These are phyloP conservation scores for Globisporangium uncinulatum DNA, from an alignment of 352 stramenopile species.

Conservation along the genomic window DNA sequence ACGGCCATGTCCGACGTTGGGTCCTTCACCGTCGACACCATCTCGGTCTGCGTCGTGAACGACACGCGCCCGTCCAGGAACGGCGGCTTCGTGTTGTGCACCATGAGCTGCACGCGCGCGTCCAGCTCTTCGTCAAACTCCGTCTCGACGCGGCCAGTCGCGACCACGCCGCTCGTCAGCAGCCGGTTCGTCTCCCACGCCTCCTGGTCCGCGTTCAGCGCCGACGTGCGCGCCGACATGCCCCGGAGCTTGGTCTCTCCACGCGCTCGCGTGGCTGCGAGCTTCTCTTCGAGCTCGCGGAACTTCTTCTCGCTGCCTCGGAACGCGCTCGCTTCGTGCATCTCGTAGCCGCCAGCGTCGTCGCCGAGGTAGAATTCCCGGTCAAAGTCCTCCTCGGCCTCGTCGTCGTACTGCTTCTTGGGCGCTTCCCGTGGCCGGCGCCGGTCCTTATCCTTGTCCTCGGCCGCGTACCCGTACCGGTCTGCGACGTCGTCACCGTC, in stretches of 20 bases:
- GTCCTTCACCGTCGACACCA: conserved; percentile 95
- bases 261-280: conserved; percentile 68
- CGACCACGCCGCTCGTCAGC: conserved; percentile 92
- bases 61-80: conserved; percentile 93
- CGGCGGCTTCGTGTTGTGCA: conserved; percentile 97
- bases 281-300: conserved; percentile 84
- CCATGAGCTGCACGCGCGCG: conserved; percentile 93
- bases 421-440: conserved; percentile 24
- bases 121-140: conserved; percentile 95
- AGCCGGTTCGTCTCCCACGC: conserved; percentile 98
- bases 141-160: conserved; percentile 56
- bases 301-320: conserved; percentile 91
- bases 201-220: conserved; percentile 95
- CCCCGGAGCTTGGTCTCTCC: conserved; percentile 87
- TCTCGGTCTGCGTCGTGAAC: conserved; percentile 94
- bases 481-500: conserved; percentile 4
- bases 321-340: conserved; percentile 79
- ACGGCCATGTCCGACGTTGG: conserved; percentile 94
- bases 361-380: conserved; percentile 95
- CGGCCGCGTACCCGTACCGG: conserved; percentile 9
- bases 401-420: conserved; percentile 78
- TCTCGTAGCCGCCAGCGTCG: conserved; percentile 58
- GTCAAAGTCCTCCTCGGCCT: conserved; percentile 91
- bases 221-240: conserved; percentile 89
- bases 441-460: conserved; percentile 8